Evolutionary conservation across 2,329 filamentous ascomycete genomes (phyloP).

Genomic region (Rhynchosporium secalis): DNA sequence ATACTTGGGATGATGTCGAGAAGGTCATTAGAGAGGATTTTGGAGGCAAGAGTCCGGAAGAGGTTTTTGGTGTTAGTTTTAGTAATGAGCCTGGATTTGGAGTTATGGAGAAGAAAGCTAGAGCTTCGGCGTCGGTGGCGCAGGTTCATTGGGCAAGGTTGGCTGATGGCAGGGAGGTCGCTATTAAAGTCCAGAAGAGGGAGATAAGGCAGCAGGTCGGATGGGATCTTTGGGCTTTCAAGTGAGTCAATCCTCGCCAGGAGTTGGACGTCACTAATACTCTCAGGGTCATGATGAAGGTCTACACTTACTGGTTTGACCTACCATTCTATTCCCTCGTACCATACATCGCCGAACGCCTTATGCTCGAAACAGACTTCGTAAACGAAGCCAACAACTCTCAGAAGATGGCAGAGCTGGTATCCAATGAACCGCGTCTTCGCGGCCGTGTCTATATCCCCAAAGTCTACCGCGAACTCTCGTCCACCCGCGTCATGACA

Average conservation of each 20-base stretch:
- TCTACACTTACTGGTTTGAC: slow-evolving; percentile 87
- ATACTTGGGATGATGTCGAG: slow-evolving; percentile 82
- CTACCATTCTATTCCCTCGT: slow-evolving; percentile 90
- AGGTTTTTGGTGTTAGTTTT: slow-evolving; percentile 91
- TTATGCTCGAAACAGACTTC: slow-evolving; percentile 93
- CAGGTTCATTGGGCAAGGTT: slow-evolving; percentile 95
- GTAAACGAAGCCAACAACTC: slow-evolving; percentile 87
- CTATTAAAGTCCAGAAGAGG: slow-evolving; percentile 93
- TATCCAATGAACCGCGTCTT: slow-evolving; percentile 73
- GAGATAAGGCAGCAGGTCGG: slow-evolving; percentile 89
- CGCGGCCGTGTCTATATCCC: slow-evolving; percentile 85
- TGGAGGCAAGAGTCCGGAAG: slow-evolving; percentile 77
- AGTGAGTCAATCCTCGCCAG: slow-evolving; percentile 11
- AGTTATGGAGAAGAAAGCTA: slow-evolving; percentile 69
- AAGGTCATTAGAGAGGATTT: slow-evolving; percentile 87
- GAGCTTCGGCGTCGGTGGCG: slow-evolving; percentile 79
- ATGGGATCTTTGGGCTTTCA: slow-evolving; percentile 78
- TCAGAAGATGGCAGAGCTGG: slow-evolving; percentile 76
- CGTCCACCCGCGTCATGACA: slow-evolving; percentile 80
- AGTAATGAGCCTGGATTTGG: slow-evolving; percentile 61
- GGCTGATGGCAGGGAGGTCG: slow-evolving; percentile 84
- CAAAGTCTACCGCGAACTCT: slow-evolving; percentile 78
- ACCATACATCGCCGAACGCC: slow-evolving; percentile 88
- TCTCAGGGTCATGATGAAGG: slow-evolving; percentile 70
- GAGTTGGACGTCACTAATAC: neutral